These are phyloP conservation scores for Rhypophila decipiens DNA, from an alignment of 495 filamentous ascomycete species.

Conservation along the genomic window DNA sequence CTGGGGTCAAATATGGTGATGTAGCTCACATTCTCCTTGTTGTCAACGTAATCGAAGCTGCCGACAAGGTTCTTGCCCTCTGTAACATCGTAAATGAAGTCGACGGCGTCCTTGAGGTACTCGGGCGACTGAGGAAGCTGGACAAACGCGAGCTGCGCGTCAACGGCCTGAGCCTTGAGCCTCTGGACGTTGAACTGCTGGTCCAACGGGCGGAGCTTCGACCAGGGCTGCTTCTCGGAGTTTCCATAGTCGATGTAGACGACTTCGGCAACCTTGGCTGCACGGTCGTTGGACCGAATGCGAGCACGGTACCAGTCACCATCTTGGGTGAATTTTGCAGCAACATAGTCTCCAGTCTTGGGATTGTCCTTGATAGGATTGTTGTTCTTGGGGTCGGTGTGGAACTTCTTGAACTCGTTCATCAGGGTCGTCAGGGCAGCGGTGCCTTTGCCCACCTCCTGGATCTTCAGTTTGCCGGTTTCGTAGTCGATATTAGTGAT, in stretches of 20 bases:
- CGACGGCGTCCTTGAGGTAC: constrained; percentile 73
- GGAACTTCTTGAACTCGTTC: constrained; percentile 81
- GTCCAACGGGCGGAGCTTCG: constrained; percentile 67
- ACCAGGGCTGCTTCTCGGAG: constrained; percentile 79
- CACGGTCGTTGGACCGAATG: constrained; percentile 85
- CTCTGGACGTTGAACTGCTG: constrained; percentile 74
- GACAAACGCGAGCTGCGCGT: constrained; percentile 80
- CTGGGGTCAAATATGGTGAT: constrained; percentile 84
- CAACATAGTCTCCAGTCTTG: constrained; percentile 84
- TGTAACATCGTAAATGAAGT: constrained; percentile 61
- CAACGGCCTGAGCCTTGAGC: constrained; percentile 78
- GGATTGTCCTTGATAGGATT: constrained; percentile 66
- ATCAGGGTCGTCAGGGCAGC: constrained; percentile 77
- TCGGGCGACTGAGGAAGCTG: constrained; percentile 74
- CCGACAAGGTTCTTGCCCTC: constrained; percentile 70
- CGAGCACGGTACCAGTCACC: constrained; percentile 90
- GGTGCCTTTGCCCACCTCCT: constrained; percentile 77
- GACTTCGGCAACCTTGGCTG: constrained; percentile 79
- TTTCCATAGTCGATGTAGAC: constrained; percentile 97
- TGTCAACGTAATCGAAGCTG: constrained; percentile 74
- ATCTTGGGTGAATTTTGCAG: constrained; percentile 82
- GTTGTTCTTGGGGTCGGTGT: constrained; percentile 67
- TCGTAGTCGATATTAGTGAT: constrained; percentile 84
- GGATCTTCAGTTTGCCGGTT: constrained; percentile 73
- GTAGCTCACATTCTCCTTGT: constrained; percentile 68